Evolutionary conservation across 192 early-diverging fungal genomes (phyloP).

Genomic region (Coemansia sp.): DNA sequence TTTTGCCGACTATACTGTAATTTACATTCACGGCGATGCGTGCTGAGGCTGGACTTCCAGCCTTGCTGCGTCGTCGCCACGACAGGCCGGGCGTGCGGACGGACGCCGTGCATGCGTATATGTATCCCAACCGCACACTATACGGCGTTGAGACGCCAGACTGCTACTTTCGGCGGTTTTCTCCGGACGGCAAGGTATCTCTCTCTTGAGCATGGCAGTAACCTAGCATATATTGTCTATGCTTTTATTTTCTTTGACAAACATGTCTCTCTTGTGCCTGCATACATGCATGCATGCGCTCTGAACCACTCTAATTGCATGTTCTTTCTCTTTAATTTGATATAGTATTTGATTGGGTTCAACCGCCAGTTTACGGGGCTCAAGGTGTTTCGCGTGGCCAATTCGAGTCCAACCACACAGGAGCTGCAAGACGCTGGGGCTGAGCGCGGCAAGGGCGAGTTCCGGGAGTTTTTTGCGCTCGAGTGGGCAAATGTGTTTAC

Average conservation of each 20-base stretch:
- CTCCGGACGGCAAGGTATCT: conserved; percentile 48
- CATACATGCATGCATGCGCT: too few species aligned
- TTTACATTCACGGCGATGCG: too few species aligned
- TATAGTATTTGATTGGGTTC: conserved; percentile 44
- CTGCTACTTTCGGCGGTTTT: conserved; percentile 51
- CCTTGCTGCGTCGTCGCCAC: too few species aligned
- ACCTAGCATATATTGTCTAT: background rate
- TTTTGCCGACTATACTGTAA: too few species aligned
- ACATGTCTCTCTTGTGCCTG: too few species aligned
- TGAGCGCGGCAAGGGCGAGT: conserved; percentile 34
- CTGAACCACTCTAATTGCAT: background rate
- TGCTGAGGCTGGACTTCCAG: too few species aligned
- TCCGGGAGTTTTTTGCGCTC: conserved; percentile 43
- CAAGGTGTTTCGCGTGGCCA: conserved; percentile 31
- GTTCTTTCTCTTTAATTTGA: too few species aligned
- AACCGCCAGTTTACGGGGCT: conserved; percentile 41
- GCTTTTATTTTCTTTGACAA: too few species aligned
- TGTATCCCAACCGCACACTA: conserved; percentile 50
- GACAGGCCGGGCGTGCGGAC: too few species aligned
- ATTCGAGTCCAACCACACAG: conserved; percentile 27
- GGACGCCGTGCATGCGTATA: conserved; percentile 11
- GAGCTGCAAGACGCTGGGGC: conserved; percentile 20
- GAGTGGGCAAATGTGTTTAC: conserved; percentile 41
- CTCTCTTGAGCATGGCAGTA: background rate
- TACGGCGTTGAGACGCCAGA: conserved; percentile 50